phyloP scores from a whole-genome alignment of 148 eudicot genomes.

The Polygonum maritimum region DNA sequence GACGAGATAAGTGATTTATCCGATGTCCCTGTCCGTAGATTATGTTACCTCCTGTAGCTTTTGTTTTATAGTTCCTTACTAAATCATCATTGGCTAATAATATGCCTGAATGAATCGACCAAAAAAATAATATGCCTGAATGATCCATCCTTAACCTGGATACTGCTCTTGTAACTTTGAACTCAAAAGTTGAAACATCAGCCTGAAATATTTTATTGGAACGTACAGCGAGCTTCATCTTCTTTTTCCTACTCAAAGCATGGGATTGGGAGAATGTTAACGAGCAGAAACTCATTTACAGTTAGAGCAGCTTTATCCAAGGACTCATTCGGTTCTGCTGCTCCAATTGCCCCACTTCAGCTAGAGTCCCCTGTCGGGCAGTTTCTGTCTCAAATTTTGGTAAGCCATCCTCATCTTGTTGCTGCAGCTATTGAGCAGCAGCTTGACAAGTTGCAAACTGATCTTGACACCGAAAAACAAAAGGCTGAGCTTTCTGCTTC shows the following conservation, averaged over 20 bases:
- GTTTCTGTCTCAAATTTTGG: conserved; percentile 71
- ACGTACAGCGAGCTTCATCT: conserved; percentile 26
- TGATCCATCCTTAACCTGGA: background rate
- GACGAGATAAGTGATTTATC: too few species aligned
- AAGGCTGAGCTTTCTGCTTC: conserved; percentile 57
- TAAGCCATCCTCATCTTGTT: conserved; percentile 86
- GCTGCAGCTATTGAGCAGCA: conserved; percentile 97
- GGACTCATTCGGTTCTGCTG: conserved; percentile 34
- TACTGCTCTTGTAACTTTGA: background rate
- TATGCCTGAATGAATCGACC: background rate
- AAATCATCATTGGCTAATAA: background rate
- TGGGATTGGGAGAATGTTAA: conserved; percentile 14
- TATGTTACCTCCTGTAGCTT: background rate
- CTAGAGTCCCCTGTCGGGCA: conserved; percentile 93
- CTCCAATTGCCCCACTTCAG: conserved; percentile 80
- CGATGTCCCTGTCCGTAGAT: background rate
- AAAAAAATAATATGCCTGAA: background rate
- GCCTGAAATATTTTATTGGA: background rate
- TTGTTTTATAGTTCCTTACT: background rate
- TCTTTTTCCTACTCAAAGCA: conserved; percentile 22
- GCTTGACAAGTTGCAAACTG: conserved; percentile 84
- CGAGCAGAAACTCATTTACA: conserved; percentile 23
- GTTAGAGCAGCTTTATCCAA: conserved; percentile 59
- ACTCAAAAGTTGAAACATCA: background rate
- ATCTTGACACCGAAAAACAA: conserved; percentile 53